Conservation (phyloP, 495 filamentous ascomycete genomes). For the Thermochaetoides thermophila region DNA sequence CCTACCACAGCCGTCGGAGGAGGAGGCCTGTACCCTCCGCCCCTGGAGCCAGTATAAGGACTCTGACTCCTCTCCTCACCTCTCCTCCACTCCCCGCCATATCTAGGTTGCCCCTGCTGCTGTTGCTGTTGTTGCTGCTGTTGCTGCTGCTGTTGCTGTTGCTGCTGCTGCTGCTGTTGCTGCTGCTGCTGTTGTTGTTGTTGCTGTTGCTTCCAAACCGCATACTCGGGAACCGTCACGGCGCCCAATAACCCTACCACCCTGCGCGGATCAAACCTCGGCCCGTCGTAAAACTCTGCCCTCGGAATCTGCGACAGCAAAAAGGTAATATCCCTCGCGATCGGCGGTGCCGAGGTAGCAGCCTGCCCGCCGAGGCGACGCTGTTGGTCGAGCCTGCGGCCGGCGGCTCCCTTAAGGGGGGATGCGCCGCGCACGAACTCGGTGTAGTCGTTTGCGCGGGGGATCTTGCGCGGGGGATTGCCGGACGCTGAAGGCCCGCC, state of each 20-base stretch:
- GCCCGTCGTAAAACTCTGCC: conserved; percentile 51
- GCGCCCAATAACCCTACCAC: conserved; percentile 60
- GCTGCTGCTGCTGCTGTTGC: too few relatives aligned
- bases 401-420: conserved; percentile 73
- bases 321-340: conserved; percentile 71
- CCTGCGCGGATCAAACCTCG: conserved; percentile 50
- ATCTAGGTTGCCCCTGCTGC: not conserved
- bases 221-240: conserved; percentile 45
- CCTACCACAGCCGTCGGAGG: conserved; percentile 19
- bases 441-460: conserved; percentile 14
- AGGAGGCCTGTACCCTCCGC: not conserved
- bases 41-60: conserved; percentile 6
- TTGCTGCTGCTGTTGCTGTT: too few relatives aligned
- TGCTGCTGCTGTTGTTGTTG: too few relatives aligned
- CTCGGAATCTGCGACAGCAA: conserved; percentile 71
- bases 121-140: too few relatives aligned
- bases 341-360: conserved; percentile 24
- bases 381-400: conserved; percentile 68
- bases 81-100: not conserved
- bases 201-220: too few relatives aligned
- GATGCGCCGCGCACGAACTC: conserved; percentile 53
- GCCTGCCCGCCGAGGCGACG: conserved; percentile 39
- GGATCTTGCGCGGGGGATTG: conserved; percentile 58
- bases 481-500: too few relatives aligned
- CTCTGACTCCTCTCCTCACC: not conserved